A percentile compares a stretch with the other conserved stretches of the same genome.
Conservation (phyloP, 352 stramenopile species). For the Blastocystis hominis region DNA sequence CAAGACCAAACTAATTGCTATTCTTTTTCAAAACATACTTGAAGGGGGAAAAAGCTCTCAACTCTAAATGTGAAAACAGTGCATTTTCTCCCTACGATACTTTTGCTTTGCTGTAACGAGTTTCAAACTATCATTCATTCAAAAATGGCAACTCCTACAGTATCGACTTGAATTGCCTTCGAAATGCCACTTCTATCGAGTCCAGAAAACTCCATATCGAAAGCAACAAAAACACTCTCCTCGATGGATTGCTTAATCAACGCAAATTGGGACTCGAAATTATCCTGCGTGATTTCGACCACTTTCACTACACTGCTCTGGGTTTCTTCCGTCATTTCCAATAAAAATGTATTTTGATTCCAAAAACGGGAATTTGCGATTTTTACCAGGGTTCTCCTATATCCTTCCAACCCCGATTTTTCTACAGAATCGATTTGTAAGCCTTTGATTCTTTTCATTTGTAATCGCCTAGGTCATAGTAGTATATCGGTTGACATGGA, state of each 20-base stretch:
- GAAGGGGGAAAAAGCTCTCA: slow-evolving; percentile 25
- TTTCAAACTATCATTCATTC: slow-evolving; percentile 29
- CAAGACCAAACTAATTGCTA: slow-evolving; percentile 5
- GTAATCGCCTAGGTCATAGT: background rate
- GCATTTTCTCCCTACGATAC: background rate
- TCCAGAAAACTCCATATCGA: slow-evolving; percentile 53
- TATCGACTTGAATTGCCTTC: slow-evolving; percentile 2
- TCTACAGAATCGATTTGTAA: slow-evolving; percentile 17
- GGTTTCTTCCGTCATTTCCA: background rate
- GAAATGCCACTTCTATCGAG: background rate
- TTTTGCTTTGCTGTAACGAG: slow-evolving; percentile 30
- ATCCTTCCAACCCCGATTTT: background rate
- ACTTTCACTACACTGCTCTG: background rate
- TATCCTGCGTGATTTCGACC: slow-evolving; percentile 45
- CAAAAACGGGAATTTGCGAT: background rate
- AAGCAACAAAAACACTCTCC: slow-evolving; percentile 29
- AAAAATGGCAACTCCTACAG: background rate
- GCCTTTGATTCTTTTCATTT: background rate
- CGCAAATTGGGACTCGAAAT: slow-evolving; percentile 23
- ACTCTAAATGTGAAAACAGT: background rate
- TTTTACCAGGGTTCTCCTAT: background rate
- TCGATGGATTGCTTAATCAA: slow-evolving; percentile 30
- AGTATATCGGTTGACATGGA: slow-evolving; percentile 10
- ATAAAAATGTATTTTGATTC: background rate
- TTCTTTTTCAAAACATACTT: background rate